A percentile compares a stretch with the other conserved stretches of the same genome.
Evolutionary conservation across 1,284 basidiomycete genomes (phyloP).

Genomic region (Pyrrhoderma noxium): DNA sequence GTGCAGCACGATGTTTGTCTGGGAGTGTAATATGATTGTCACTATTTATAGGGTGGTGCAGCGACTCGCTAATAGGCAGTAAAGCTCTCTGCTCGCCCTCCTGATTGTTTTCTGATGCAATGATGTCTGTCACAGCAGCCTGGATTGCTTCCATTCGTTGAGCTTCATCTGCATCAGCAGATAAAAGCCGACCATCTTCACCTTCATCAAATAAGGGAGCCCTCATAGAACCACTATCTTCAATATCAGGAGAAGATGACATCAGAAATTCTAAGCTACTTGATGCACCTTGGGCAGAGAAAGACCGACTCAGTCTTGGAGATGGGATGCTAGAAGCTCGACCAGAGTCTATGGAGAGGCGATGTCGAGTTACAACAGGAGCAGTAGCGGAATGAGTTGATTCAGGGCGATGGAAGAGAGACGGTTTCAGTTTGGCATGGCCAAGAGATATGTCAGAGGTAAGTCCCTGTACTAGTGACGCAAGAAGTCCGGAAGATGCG

Average conservation of each 20-base stretch:
- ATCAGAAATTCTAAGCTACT: conserved; percentile 70
- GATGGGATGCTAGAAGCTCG: conserved; percentile 6
- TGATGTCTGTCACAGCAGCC: conserved; percentile 89
- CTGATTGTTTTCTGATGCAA: conserved; percentile 67
- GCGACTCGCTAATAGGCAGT: conserved; percentile 12
- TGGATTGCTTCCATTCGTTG: conserved; percentile 89
- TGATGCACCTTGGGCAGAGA: conserved; percentile 29
- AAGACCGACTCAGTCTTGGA: conserved; percentile 26
- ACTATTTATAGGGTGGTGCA: neutral
- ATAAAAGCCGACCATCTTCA: conserved; percentile 42
- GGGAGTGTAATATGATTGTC: conserved; percentile 8
- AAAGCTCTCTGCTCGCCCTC: conserved; percentile 16
- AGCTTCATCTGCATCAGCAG: conserved; percentile 54
- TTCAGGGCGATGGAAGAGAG: conserved; percentile 7
- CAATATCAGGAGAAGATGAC: conserved; percentile 51
- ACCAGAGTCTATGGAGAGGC: conserved; percentile 1
- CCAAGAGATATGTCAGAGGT: conserved; percentile 10
- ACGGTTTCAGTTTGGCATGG: neutral
- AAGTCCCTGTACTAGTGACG: conserved; percentile 16
- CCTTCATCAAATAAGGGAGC: conserved; percentile 78
- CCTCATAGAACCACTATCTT: conserved; percentile 43
- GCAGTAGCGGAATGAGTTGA: conserved; percentile 3
- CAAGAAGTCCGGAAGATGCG: conserved; percentile 13
- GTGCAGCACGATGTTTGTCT: neutral
- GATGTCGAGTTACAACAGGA: conserved; percentile 7